Evolutionary conservation across 139 green algal species (phyloP).

Genomic region (Chlamydomonas eustigma): DNA sequence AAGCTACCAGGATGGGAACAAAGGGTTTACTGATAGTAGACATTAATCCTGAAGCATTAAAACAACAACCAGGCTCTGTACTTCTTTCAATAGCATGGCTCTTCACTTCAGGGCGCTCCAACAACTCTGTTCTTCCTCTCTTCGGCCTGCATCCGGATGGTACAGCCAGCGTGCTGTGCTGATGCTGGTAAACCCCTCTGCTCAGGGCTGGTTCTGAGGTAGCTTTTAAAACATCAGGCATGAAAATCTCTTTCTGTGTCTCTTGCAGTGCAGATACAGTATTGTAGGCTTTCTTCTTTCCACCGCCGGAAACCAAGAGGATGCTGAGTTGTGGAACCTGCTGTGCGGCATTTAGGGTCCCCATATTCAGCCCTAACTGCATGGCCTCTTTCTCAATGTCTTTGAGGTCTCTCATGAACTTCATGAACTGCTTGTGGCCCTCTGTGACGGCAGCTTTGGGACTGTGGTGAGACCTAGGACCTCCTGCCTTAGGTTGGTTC

Average conservation of each 20-base stretch:
- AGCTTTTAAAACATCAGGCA: too few relatives aligned
- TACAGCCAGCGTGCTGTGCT: background rate
- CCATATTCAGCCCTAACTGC: background rate
- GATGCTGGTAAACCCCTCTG: too few relatives aligned
- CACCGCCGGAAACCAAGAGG: background rate
- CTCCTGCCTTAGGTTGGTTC: constrained; percentile 6
- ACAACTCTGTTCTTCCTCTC: background rate
- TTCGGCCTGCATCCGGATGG: background rate
- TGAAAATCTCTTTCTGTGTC: background rate
- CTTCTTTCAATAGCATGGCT: background rate
- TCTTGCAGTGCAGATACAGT: background rate
- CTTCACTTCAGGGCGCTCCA: background rate
- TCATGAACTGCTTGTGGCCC: background rate
- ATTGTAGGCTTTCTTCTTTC: background rate
- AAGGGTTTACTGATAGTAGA: background rate
- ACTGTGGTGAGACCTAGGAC: background rate
- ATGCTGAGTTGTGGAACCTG: background rate
- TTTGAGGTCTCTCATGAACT: background rate
- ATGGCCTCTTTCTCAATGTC: background rate
- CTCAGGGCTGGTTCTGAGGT: too few relatives aligned
- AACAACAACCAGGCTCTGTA: too few relatives aligned
- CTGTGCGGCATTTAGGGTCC: background rate
- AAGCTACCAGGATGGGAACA: background rate
- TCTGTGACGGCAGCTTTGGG: background rate
- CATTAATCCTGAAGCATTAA: too few relatives aligned